A percentile compares a stretch with the other conserved stretches of the same genome.
These are phyloP conservation scores for Kwoniella bestiolae DNA, from an alignment of 768 basidiomycete genomes.

Conservation along the genomic window DNA sequence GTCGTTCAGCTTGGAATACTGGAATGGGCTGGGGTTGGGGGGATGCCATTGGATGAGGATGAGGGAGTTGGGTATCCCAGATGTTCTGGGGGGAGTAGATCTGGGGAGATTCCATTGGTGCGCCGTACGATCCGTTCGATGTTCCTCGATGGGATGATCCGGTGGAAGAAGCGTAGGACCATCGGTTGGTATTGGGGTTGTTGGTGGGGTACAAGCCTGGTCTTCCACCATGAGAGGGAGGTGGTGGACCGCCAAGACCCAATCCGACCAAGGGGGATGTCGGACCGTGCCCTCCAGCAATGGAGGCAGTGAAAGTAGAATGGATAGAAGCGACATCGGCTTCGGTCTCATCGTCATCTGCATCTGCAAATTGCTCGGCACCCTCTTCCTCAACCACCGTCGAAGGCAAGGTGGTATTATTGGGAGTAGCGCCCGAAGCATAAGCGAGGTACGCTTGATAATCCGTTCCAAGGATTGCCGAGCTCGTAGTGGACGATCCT, in stretches of 20 bases:
- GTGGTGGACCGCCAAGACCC: conserved; percentile 49
- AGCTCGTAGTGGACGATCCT: conserved; percentile 42
- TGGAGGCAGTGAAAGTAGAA: conserved; percentile 33
- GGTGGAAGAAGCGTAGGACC: conserved; percentile 52
- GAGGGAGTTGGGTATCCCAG: conserved; percentile 25
- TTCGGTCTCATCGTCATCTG: conserved; percentile 58
- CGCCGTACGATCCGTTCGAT: conserved; percentile 39
- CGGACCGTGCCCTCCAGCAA: conserved; percentile 5
- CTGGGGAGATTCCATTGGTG: conserved; percentile 31
- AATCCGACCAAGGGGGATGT: conserved; percentile 44
- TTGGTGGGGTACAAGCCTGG: conserved; percentile 44
- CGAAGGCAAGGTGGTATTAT: conserved; percentile 23
- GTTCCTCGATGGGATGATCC: conserved; percentile 39
- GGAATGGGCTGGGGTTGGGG: conserved; percentile 7
- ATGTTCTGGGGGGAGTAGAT: conserved; percentile 24
- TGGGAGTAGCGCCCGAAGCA: conserved; percentile 31
- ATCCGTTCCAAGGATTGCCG: conserved; percentile 40
- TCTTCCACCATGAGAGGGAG: conserved; percentile 39
- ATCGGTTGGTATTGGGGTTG: conserved; percentile 35
- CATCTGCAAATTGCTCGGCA: conserved; percentile 58
- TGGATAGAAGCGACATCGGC: conserved; percentile 49
- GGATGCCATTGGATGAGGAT: background rate
- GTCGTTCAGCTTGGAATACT: conserved; percentile 30
- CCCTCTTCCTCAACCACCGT: conserved; percentile 33
- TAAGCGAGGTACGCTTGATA: conserved; percentile 47